Evolutionary conservation across 75 land plant species (phyloP).

Genomic region (Selaginella tamariscina): DNA sequence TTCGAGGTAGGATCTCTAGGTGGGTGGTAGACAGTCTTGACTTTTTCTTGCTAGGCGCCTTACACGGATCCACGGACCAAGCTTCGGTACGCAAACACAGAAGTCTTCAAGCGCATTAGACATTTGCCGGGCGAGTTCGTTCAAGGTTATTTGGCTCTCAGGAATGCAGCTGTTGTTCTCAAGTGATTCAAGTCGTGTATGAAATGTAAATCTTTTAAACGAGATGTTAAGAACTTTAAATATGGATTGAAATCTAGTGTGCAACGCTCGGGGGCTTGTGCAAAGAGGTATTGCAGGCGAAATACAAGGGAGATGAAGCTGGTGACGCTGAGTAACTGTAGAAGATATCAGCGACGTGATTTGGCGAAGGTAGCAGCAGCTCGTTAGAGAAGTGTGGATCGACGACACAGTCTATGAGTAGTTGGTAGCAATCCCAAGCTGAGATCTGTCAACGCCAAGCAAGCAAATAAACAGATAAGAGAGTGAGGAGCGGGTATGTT

Average conservation of each 20-base stretch:
- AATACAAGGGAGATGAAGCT: too few relatives aligned
- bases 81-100: conserved; percentile 64
- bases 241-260: too few relatives aligned
- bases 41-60: conserved; percentile 34
- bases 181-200: too few relatives aligned
- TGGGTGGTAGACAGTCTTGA: neutral
- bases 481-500: neutral
- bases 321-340: too few relatives aligned
- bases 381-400: conserved; percentile 13
- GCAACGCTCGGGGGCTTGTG: too few relatives aligned
- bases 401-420: conserved; percentile 22
- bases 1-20: conserved; percentile 48
- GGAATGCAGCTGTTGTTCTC: conserved; percentile 78
- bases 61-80: conserved; percentile 84
- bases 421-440: conserved; percentile 14
- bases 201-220: too few relatives aligned
- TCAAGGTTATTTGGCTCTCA: conserved; percentile 57
- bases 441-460: conserved; percentile 9
- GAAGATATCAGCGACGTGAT: conserved; percentile 14
- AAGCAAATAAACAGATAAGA: neutral
- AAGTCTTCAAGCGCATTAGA: conserved; percentile 64
- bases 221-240: too few relatives aligned
- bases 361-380: conserved; percentile 10
- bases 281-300: too few relatives aligned
- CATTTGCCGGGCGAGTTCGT: conserved; percentile 56